phyloP scores from a whole-genome alignment of 2,329 filamentous ascomycete species.

The Talaromyces sp. region DNA sequence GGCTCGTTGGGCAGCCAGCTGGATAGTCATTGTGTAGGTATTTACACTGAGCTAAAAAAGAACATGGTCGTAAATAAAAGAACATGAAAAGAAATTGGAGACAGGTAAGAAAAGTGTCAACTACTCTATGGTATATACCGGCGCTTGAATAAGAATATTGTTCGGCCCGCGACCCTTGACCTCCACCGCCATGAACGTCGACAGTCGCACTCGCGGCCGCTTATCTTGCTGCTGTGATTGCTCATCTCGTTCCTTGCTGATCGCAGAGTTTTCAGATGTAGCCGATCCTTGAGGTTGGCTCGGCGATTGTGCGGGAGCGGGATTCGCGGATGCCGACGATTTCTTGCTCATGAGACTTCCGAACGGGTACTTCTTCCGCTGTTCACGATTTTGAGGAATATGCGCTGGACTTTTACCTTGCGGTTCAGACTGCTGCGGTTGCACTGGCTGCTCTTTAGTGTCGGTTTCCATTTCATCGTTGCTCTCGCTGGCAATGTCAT shows the following conservation, averaged over 20 bases:
- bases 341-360: constrained; percentile 41
- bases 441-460: constrained; percentile 5
- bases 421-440: neutral
- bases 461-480: constrained; percentile 20
- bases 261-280: neutral
- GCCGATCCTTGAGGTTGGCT: neutral
- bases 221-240: constrained; percentile 18
- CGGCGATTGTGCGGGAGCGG: neutral
- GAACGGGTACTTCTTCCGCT: constrained; percentile 42
- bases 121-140: constrained; percentile 53
- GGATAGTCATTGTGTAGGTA: neutral
- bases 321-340: constrained; percentile 14
- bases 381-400: constrained; percentile 24
- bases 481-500: constrained; percentile 21
- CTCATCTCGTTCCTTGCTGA: constrained; percentile 3
- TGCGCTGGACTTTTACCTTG: constrained; percentile 16
- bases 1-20: neutral
- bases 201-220: constrained; percentile 62
- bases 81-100: neutral
- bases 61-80: neutral
- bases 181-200: constrained; percentile 70
- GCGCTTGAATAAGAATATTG: constrained; percentile 71
- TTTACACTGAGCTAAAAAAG: neutral
- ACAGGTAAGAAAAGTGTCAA: neutral
- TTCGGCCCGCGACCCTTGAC: constrained; percentile 59